phyloP scores from a whole-genome alignment of 1,284 basidiomycete genomes.

The Fomes fomentarius region DNA sequence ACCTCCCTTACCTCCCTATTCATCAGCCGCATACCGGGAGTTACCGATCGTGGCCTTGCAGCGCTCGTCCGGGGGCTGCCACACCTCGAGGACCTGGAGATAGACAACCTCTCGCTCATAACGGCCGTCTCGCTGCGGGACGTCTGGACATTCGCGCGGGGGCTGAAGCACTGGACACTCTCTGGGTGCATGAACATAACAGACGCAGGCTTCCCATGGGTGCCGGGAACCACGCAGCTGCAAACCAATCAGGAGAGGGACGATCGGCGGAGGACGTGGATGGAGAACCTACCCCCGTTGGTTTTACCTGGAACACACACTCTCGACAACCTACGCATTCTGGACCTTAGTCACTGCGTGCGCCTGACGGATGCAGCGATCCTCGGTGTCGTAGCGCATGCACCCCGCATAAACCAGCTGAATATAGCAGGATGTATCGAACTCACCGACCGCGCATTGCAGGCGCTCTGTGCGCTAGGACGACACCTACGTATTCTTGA shows the following conservation, averaged over 20 bases:
- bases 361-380: slow-evolving; percentile 80
- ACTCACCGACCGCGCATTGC: slow-evolving; percentile 77
- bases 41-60: slow-evolving; percentile 79
- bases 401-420: slow-evolving; percentile 79
- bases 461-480: slow-evolving; percentile 73
- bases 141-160: slow-evolving; percentile 81
- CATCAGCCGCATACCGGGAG: slow-evolving; percentile 64
- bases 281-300: slow-evolving; percentile 61
- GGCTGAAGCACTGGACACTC: slow-evolving; percentile 78
- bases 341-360: slow-evolving; percentile 79
- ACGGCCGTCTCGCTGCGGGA: slow-evolving; percentile 75
- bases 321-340: slow-evolving; percentile 72
- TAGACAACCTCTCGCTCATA: slow-evolving; percentile 75
- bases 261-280: slow-evolving; percentile 48
- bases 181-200: slow-evolving; percentile 73
- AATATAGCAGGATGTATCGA: slow-evolving; percentile 82
- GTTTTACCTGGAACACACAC: slow-evolving; percentile 51
- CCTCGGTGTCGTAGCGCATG: slow-evolving; percentile 78
- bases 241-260: not conserved
- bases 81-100: slow-evolving; percentile 81
- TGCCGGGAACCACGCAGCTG: slow-evolving; percentile 11
- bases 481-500: slow-evolving; percentile 82
- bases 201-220: slow-evolving; percentile 77
- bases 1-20: slow-evolving; percentile 76
- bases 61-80: slow-evolving; percentile 78